Percentiles rank a stretch among this genome's conserved stretches.
phyloP scores from a whole-genome alignment of 2,329 filamentous ascomycete genomes.

The Grosmannia penicillata region DNA sequence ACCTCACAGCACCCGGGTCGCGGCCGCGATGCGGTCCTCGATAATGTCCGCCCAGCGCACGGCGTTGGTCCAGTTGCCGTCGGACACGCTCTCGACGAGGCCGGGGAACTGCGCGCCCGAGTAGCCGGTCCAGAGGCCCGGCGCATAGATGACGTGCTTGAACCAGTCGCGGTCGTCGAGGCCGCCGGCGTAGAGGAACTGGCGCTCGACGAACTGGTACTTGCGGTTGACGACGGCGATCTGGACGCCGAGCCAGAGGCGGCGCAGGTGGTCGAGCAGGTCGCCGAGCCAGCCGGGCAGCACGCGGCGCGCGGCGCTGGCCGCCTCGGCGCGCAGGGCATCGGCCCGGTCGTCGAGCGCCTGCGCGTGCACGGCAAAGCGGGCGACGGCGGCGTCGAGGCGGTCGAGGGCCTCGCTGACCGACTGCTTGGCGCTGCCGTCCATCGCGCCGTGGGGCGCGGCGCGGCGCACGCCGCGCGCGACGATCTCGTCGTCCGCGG shows the following conservation, averaged over 20 bases:
- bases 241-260: conserved; percentile 9
- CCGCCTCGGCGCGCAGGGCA: conserved; percentile 13
- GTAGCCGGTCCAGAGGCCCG: conserved; percentile 79
- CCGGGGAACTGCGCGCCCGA: conserved; percentile 57
- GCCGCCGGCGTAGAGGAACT: conserved; percentile 62
- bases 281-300: conserved; percentile 55
- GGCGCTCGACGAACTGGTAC: conserved; percentile 72
- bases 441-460: neutral
- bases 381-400: conserved; percentile 18
- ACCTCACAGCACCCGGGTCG: conserved; percentile 23
- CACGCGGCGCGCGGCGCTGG: no score
- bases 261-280: conserved; percentile 36
- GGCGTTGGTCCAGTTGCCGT: conserved; percentile 41
- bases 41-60: conserved; percentile 46
- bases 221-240: conserved; percentile 49
- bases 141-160: conserved; percentile 47
- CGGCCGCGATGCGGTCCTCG: conserved; percentile 31
- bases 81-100: conserved; percentile 46
- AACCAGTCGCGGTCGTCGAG: conserved; percentile 76
- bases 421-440: conserved; percentile 7
- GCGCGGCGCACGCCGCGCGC: neutral
- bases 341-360: conserved; percentile 31
- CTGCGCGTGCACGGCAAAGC: conserved; percentile 22
- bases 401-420: conserved; percentile 11
- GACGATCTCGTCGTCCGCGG: conserved; percentile 18